A percentile compares a stretch with the other conserved stretches of the same genome.
These are phyloP conservation scores for Martiniozyma abietophila DNA, from an alignment of 805 yeast genomes.

Conservation along the genomic window DNA sequence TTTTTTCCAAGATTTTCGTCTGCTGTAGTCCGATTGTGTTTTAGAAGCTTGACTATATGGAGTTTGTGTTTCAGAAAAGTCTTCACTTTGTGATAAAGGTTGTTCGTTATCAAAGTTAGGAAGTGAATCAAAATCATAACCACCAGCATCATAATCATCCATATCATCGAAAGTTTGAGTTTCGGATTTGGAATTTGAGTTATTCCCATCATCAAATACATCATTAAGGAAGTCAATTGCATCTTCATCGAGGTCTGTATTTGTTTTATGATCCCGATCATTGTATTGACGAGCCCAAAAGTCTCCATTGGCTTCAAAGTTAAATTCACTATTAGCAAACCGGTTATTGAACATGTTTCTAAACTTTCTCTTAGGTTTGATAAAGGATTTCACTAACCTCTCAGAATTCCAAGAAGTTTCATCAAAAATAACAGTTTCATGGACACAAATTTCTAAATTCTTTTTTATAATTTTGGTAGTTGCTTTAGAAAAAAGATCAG, in stretches of 20 bases:
- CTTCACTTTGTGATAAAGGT: conserved; percentile 1
- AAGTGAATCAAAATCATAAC: conserved; percentile 13
- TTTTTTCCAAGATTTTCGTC: conserved; percentile 14
- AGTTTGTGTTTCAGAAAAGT: neutral
- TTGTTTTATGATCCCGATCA: conserved; percentile 16
- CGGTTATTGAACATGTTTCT: conserved; percentile 14
- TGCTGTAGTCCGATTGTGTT: conserved; percentile 1
- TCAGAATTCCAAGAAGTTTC: conserved; percentile 56
- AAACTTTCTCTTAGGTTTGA: conserved; percentile 43
- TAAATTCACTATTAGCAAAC: neutral
- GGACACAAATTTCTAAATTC: neutral
- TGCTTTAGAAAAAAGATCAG: neutral
- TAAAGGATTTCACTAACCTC: conserved; percentile 54
- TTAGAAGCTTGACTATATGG: conserved; percentile 2
- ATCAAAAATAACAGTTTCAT: conserved; percentile 23
- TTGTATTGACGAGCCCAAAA: conserved; percentile 64
- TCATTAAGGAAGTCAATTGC: conserved; percentile 9
- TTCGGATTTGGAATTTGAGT: conserved; percentile 15
- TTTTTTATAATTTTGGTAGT: conserved; percentile 1
- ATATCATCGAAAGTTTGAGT: conserved; percentile 26
- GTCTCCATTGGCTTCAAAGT: conserved; percentile 44
- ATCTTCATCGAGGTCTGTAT: conserved; percentile 20
- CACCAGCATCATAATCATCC: conserved; percentile 19
- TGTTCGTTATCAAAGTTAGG: neutral
- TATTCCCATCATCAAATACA: conserved; percentile 8